These are phyloP conservation scores for Diospyros kaki DNA, from an alignment of 148 eudicot species.

Conservation along the genomic window DNA sequence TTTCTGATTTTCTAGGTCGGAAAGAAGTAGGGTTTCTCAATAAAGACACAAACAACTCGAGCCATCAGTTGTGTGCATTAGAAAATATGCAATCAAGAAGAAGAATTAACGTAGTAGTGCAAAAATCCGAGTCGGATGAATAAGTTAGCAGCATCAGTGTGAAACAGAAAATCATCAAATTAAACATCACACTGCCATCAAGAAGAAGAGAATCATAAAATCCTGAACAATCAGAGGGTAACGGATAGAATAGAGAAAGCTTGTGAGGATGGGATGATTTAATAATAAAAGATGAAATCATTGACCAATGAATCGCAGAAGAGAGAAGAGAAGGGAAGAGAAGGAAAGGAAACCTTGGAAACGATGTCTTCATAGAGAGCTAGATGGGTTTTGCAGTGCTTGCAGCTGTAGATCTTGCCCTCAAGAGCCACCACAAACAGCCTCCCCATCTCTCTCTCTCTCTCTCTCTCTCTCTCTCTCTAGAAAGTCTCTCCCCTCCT, in stretches of 20 bases:
- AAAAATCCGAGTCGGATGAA: neutral
- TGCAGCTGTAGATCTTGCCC: conserved; percentile 72
- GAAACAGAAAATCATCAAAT: neutral
- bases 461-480: neutral
- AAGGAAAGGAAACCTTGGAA: conserved; percentile 47
- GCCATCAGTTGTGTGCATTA: too few relatives aligned
- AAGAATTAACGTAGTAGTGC: neutral
- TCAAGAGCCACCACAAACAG: conserved; percentile 59
- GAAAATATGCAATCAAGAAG: too few relatives aligned
- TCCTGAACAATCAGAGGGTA: neutral
- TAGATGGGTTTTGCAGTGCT: conserved; percentile 70
- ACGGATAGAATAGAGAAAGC: too few relatives aligned
- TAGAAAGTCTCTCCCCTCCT: neutral
- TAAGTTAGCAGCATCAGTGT: too few relatives aligned
- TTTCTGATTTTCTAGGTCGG: too few relatives aligned
- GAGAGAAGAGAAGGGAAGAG: too few relatives aligned
- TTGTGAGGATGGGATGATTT: too few relatives aligned
- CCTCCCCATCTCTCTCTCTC: conserved; percentile 48
- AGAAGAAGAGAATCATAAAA: neutral
- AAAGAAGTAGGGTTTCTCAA: too few relatives aligned
- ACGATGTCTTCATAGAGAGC: conserved; percentile 50
- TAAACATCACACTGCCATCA: too few relatives aligned
- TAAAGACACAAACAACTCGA: too few relatives aligned
- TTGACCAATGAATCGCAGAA: neutral
- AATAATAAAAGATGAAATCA: neutral